phyloP scores from a whole-genome alignment of 1,284 basidiomycete genomes.

The Apiotrichum gamsii region DNA sequence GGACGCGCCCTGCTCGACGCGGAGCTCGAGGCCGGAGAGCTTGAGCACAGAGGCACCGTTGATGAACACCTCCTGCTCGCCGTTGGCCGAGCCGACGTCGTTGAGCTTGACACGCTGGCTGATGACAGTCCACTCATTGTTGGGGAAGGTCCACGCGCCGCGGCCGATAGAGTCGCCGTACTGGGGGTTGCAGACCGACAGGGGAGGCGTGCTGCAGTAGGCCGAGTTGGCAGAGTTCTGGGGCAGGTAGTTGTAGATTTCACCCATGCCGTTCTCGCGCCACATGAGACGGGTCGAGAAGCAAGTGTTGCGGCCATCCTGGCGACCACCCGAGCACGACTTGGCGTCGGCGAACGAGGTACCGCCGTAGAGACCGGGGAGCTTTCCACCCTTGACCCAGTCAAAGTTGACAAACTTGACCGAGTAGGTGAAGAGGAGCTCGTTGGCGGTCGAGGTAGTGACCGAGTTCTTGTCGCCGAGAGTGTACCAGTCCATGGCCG shows the following conservation, averaged over 20 bases:
- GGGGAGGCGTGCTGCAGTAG: slow-evolving; percentile 30
- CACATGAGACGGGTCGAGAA: slow-evolving; percentile 48
- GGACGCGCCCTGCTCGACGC: slow-evolving; percentile 49
- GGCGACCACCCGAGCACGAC: slow-evolving; percentile 46
- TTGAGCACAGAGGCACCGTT: slow-evolving; percentile 57
- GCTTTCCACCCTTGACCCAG: slow-evolving; percentile 47
- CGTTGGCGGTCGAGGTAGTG: slow-evolving; percentile 29
- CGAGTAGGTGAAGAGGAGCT: slow-evolving; percentile 43
- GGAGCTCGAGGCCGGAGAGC: slow-evolving; percentile 53
- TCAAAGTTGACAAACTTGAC: slow-evolving; percentile 45
- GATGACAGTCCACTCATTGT: slow-evolving; percentile 59
- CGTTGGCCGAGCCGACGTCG: slow-evolving; percentile 50
- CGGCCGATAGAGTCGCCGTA: slow-evolving; percentile 56
- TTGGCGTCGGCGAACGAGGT: slow-evolving; percentile 23
- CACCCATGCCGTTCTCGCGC: slow-evolving; percentile 36
- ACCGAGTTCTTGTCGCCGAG: slow-evolving; percentile 22
- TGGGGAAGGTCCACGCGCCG: slow-evolving; percentile 60
- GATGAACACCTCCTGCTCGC: slow-evolving; percentile 54
- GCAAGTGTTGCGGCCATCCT: slow-evolving; percentile 38
- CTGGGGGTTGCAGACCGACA: slow-evolving; percentile 29
- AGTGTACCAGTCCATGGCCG: slow-evolving; percentile 41
- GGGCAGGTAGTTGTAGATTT: slow-evolving; percentile 41
- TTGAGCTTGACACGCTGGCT: slow-evolving; percentile 62
- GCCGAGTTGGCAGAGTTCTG: slow-evolving; percentile 1
- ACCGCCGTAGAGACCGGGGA: slow-evolving; percentile 47